Conservation (phyloP, 73 alveolate species). For the Breviolum minutum region DNA sequence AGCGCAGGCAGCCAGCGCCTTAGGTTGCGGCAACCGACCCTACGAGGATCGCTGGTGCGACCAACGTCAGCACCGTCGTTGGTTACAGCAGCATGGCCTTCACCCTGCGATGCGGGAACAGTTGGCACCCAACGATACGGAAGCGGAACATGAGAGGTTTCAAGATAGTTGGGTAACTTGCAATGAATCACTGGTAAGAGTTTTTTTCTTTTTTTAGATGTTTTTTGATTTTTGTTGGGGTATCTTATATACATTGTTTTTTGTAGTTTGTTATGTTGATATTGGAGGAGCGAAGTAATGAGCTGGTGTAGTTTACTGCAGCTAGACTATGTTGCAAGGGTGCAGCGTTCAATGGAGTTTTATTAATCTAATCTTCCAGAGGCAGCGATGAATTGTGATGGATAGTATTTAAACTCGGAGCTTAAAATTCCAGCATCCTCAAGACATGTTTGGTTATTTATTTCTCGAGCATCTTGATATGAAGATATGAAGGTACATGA, state of each 20-base stretch:
- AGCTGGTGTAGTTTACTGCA: too few relatives aligned
- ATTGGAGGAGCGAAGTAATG: too few relatives aligned
- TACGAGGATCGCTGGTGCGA: not conserved
- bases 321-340: too few relatives aligned
- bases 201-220: not conserved
- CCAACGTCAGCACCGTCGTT: not conserved
- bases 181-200: not conserved
- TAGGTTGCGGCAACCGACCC: slow-evolving; percentile 55
- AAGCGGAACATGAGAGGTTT: not conserved
- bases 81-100: not conserved
- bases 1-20: not conserved
- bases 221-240: not conserved
- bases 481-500: not conserved
- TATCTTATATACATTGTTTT: too few relatives aligned
- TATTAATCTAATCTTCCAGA: too few relatives aligned
- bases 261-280: too few relatives aligned
- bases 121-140: not conserved
- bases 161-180: not conserved
- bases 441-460: too few relatives aligned
- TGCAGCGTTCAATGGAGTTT: too few relatives aligned
- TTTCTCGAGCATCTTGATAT: too few relatives aligned
- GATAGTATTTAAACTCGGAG: too few relatives aligned
- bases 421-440: too few relatives aligned
- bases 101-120: not conserved
- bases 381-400: too few relatives aligned